Conservation (phyloP, 352 stramenopile species). For the Phytophthora tubulina region DNA sequence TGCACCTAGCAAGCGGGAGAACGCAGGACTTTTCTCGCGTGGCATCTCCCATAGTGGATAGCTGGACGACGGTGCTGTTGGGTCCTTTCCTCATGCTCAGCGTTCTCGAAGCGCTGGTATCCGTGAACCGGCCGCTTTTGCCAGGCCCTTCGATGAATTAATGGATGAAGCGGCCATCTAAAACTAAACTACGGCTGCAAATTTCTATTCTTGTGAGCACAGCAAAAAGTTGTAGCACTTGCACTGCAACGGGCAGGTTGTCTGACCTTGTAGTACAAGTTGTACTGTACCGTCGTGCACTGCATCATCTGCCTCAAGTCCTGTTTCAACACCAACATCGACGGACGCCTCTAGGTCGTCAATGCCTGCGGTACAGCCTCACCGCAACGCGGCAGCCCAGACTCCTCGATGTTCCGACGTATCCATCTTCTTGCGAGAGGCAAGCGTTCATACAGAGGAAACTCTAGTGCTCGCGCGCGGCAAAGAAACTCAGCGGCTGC, state of each 20-base stretch:
- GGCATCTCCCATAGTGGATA: no score
- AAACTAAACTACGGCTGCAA: no score
- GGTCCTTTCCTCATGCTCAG: no score
- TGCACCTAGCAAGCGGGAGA: no score
- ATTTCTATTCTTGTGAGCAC: no score
- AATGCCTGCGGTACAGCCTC: not conserved
- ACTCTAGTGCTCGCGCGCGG: not conserved
- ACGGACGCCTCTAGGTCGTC: conserved; percentile 5
- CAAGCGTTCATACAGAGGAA: conserved; percentile 3
- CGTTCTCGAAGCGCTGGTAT: no score
- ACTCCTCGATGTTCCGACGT: conserved; percentile 16
- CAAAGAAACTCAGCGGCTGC: conserved; percentile 11
- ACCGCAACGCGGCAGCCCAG: not conserved
- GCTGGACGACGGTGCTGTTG: no score
- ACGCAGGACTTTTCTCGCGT: no score
- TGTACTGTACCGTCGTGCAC: no score
- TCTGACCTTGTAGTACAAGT: conserved; percentile 3
- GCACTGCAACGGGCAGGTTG: conserved; percentile 13
- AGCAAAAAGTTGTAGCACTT: not conserved
- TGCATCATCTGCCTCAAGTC: conserved; percentile 3
- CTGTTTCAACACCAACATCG: conserved; percentile 8
- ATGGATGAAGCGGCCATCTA: no score
- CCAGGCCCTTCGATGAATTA: no score
- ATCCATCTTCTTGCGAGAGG: conserved; percentile 1
- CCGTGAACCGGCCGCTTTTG: no score